Evolutionary conservation across 2,329 filamentous ascomycete genomes (phyloP).

Genomic region (Diaporthe eres): DNA sequence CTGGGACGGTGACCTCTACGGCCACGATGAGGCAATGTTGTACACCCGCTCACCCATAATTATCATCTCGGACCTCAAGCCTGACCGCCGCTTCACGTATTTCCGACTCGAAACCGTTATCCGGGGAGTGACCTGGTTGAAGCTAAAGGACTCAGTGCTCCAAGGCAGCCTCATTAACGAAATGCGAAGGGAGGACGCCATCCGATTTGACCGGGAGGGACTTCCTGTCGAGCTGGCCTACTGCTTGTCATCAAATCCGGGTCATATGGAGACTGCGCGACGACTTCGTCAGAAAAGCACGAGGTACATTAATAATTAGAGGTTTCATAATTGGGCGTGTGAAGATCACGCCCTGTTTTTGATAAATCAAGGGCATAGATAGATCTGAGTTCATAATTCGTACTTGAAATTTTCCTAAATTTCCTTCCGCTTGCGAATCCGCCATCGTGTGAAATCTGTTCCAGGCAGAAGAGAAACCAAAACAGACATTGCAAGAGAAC

Average conservation of each 20-base stretch:
- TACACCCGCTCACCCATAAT: slow-evolving; percentile 32
- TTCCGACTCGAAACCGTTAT: neutral
- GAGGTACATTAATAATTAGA: neutral
- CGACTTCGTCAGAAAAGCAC: too few species aligned
- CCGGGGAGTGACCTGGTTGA: neutral
- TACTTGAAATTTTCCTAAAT: neutral
- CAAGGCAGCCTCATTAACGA: neutral
- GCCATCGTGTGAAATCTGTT: neutral
- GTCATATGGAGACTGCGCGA: neutral
- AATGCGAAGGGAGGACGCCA: slow-evolving; percentile 2
- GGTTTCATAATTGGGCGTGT: too few species aligned
- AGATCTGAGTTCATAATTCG: neutral
- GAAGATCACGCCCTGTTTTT: neutral
- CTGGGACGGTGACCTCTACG: slow-evolving; percentile 40
- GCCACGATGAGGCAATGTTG: slow-evolving; percentile 37
- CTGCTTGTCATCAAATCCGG: neutral
- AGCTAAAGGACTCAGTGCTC: neutral
- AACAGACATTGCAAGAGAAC: too few species aligned
- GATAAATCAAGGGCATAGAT: neutral
- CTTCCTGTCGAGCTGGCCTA: neutral
- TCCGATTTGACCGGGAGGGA: neutral
- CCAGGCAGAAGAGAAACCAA: neutral
- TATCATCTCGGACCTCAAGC: slow-evolving; percentile 4
- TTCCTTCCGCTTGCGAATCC: neutral
- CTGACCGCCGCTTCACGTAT: slow-evolving; percentile 2